A percentile compares a stretch with the other conserved stretches of the same genome.
phyloP scores from a whole-genome alignment of 768 basidiomycete species.

The Mrakia gelida region DNA sequence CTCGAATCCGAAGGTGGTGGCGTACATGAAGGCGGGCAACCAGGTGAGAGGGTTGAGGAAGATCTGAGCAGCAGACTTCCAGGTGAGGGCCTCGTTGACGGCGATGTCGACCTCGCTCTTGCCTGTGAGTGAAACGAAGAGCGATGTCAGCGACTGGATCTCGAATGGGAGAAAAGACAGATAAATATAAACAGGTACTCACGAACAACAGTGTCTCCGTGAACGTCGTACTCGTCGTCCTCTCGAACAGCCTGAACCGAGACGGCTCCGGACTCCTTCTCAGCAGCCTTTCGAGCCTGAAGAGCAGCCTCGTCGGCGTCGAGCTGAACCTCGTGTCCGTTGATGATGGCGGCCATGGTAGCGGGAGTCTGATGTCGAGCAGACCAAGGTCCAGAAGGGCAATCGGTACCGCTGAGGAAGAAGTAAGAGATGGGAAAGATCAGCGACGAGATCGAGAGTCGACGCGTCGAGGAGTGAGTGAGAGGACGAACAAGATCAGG shows the following conservation, averaged over 20 bases:
- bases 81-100: slow-evolving; percentile 51
- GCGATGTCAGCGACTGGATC: too few relatives aligned
- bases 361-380: slow-evolving; percentile 50
- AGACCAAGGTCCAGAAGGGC: slow-evolving; percentile 56
- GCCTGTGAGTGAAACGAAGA: too few relatives aligned
- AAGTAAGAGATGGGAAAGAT: neutral
- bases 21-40: slow-evolving; percentile 55
- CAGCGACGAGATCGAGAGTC: neutral
- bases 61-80: slow-evolving; percentile 43
- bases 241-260: slow-evolving; percentile 34
- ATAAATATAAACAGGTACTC: too few relatives aligned
- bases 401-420: slow-evolving; percentile 51
- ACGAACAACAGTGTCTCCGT: slow-evolving; percentile 10
- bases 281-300: slow-evolving; percentile 41
- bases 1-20: slow-evolving; percentile 58
- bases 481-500: slow-evolving; percentile 41
- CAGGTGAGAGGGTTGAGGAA: slow-evolving; percentile 52
- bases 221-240: slow-evolving; percentile 21
- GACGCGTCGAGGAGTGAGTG: neutral
- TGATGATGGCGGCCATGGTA: slow-evolving; percentile 36
- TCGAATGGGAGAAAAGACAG: too few relatives aligned
- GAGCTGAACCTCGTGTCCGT: slow-evolving; percentile 38
- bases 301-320: slow-evolving; percentile 35
- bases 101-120: slow-evolving; percentile 47
- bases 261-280: slow-evolving; percentile 34